Evolutionary conservation across 2,329 filamentous ascomycete genomes (phyloP).

Genomic region (Trichophyton equinum): DNA sequence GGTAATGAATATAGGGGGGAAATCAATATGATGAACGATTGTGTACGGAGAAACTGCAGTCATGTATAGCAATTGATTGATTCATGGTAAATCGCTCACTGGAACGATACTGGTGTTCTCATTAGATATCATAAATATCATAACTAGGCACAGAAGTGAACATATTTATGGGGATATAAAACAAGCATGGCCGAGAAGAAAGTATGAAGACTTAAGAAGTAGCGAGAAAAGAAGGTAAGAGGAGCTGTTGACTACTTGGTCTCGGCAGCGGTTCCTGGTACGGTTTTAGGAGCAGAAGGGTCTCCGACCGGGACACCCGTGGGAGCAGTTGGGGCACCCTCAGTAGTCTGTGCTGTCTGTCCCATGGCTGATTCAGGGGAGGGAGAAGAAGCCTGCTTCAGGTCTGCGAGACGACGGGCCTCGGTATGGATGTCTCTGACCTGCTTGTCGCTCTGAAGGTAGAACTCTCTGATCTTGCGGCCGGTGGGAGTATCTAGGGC

Average conservation of each 20-base stretch:
- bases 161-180: not conserved
- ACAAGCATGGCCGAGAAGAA: not conserved
- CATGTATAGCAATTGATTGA: too few species aligned
- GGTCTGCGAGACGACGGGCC: conserved; percentile 71
- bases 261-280: not conserved
- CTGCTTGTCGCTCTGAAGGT: conserved; percentile 71
- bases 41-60: too few species aligned
- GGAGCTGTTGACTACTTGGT: not conserved
- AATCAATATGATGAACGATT: too few species aligned
- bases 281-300: not conserved
- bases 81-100: not conserved
- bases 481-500: conserved; percentile 77
- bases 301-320: conserved; percentile 6
- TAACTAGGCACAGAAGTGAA: conserved; percentile 5
- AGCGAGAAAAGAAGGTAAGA: not conserved
- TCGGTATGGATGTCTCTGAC: conserved; percentile 89
- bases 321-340: conserved; percentile 13
- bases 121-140: conserved; percentile 2
- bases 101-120: not conserved
- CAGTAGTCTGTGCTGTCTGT: conserved; percentile 28
- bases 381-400: conserved; percentile 52
- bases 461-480: conserved; percentile 77
- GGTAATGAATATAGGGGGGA: not conserved
- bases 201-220: not conserved
- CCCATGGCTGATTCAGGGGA: conserved; percentile 22